Evolutionary conservation across 1,284 basidiomycete species (phyloP), one percentile per base, ranked within the genome.

Genomic region (Singerocomus inundabilis): DNA sequence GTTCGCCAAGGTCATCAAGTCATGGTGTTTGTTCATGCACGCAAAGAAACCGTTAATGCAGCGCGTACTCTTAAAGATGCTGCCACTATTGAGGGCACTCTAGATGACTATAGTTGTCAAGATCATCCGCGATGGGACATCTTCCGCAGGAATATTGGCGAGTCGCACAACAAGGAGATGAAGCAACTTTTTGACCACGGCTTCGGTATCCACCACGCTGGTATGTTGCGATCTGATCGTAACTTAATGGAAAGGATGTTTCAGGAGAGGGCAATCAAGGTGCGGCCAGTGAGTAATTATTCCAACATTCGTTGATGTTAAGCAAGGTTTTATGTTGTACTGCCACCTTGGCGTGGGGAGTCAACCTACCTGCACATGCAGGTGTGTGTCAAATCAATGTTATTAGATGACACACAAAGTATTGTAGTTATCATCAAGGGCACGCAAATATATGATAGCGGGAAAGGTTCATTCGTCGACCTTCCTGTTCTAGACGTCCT

Each of bases 11-110:
- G 93, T 1, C 97, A 99, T 70, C 97, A 99, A 70, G 94, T 98
- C 51, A 99, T 99, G 96, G 93, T 99, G 1, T 99, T 99, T 64
- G 97, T 99, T 10, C 97, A 99, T 68, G 93, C 97, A 15, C 83
- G 97, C 26, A 99, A 98, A 70, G 97, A 99, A 64, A 99, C 97
- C 0, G 97, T 99, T 54, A 98, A 97, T 67, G 85, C 92, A 0
- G 94, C 95, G 0, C 74, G 86, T 62, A 82, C 80, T n/a, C 76
- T 99, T 13, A 85, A 85, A 51, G 97, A 99, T 57, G 80, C 88
- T 54, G 88, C 93, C 0, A 65, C 81, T 8, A 70, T 77, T 15
- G 93, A 98, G 57, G 91, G 86, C 0, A 78, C 78, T 36, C 63
- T 80, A 9, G 91, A 91, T 31, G 77, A 91, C 32, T 93, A 98